Base-by-base conservation (phyloP, 2,329 filamentous ascomycete genomes). In the Leptodontidium sp. region DNA sequence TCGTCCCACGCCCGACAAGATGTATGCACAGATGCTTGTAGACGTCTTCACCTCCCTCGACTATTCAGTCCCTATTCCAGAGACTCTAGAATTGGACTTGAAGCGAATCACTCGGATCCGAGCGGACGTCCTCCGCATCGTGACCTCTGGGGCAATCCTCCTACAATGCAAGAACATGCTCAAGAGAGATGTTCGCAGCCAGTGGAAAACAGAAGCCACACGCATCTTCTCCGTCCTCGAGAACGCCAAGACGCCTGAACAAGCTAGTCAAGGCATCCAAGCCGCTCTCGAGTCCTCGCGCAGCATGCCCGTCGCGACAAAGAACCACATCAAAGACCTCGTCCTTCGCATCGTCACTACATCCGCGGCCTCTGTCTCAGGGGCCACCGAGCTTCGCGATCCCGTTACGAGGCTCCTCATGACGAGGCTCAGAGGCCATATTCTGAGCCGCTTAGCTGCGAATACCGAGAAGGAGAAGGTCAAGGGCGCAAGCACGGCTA, bases 161-260 rank as follows among this genome's bases (percentile, higher is more conserved):
- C 82, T 95, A 15, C 93, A 93, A 63, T 91, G 90, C 79, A 96
- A 96, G 82, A 95, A 94, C 74, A 83, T 95, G 8, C 85, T 96
- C 40, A 94, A 94, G 80, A 88, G 93, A 17, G 92, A 95, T 76
- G 91, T 93, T 3, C 88, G 93, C 55, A 87, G 87, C 14, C 88
- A 91, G 24, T 96, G 93, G 93, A 93, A 90, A 79, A 87, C 84
- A 29, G 91, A 94, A 79, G 91, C 91, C 0, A 82, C 84, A 2
- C 88, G 92, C n/a, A 87, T 94, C 72, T 88, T 91, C 82, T 81
- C 87, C 1, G 87, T 93, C 0, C 85, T 94, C 12, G 90, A 91
- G 71, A 86, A 84, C 52, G 81, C 85, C 2, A 84, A 81, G 67
- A 73, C 80, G 1, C 74, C 84, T 2, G 87, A 88, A 52, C 72